phyloP scores from a whole-genome alignment of 2,329 filamentous ascomycete genomes.

The Fusarium sp. region DNA sequence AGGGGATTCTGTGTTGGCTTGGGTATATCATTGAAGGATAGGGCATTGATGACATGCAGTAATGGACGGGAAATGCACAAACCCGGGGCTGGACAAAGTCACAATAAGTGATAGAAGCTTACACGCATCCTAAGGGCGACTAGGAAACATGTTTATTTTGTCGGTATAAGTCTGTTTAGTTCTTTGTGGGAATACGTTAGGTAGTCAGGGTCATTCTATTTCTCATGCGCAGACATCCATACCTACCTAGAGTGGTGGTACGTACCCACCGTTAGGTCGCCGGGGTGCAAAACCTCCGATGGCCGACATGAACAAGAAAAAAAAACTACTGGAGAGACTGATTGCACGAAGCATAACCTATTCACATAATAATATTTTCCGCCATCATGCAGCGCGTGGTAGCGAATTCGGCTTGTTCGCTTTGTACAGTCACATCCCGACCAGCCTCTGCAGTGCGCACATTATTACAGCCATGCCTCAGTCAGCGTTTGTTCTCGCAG shows the following conservation, averaged over 20 bases:
- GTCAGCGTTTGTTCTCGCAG: conserved; percentile 56
- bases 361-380: conserved; percentile 3
- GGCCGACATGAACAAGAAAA: conserved; percentile 30
- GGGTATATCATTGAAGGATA: conserved; percentile 23
- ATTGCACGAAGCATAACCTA: conserved; percentile 6
- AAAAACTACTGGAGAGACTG: conserved; percentile 26
- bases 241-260: background rate
- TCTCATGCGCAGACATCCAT: background rate
- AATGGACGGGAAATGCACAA: conserved; percentile 18
- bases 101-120: conserved; percentile 22
- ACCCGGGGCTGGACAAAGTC: conserved; percentile 13
- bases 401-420: conserved; percentile 45
- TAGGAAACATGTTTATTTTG: conserved; percentile 33
- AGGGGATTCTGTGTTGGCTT: conserved; percentile 10
- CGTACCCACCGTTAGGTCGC: conserved; percentile 11
- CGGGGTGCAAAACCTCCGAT: conserved; percentile 40
- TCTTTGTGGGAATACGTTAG: conserved; percentile 5
- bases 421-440: conserved; percentile 40
- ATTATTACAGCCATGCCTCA: conserved; percentile 52
- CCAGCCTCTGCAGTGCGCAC: conserved; percentile 28
- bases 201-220: background rate
- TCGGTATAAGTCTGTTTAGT: conserved; percentile 1
- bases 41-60: conserved; percentile 3
- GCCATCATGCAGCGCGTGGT: conserved; percentile 45
- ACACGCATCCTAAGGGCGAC: conserved; percentile 29